These are phyloP conservation scores for Rhizophora mangle DNA, from an alignment of 345 rosid species.

Conservation along the genomic window DNA sequence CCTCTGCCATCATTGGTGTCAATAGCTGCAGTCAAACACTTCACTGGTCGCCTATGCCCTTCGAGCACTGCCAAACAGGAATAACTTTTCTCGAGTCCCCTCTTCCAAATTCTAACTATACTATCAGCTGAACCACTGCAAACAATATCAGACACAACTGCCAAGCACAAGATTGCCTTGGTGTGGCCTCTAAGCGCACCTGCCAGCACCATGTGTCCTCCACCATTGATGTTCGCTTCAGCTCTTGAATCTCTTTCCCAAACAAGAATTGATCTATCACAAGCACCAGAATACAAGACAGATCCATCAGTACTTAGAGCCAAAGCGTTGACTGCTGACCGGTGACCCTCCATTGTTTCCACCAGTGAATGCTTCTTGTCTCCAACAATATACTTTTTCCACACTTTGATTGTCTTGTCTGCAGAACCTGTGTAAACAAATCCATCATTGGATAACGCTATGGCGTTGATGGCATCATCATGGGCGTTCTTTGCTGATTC, in stretches of 20 bases:
- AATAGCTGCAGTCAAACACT: slow-evolving; percentile 48
- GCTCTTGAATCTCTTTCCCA: slow-evolving; percentile 45
- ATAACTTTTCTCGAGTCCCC: slow-evolving; percentile 38
- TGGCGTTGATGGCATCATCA: slow-evolving; percentile 68
- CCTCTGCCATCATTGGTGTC: slow-evolving; percentile 14
- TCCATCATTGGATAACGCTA: slow-evolving; percentile 51
- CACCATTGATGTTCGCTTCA: neutral
- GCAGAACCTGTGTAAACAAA: slow-evolving; percentile 68
- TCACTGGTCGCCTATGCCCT: slow-evolving; percentile 65
- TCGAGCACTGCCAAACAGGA: slow-evolving; percentile 55
- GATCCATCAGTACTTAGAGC: slow-evolving; percentile 57
- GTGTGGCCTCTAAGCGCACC: slow-evolving; percentile 80
- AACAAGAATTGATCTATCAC: slow-evolving; percentile 69
- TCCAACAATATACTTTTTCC: slow-evolving; percentile 35
- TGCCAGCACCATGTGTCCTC: slow-evolving; percentile 37
- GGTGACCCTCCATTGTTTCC: slow-evolving; percentile 53
- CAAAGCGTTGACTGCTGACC: slow-evolving; percentile 64
- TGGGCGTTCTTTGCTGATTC: slow-evolving; percentile 61
- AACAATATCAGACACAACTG: slow-evolving; percentile 44
- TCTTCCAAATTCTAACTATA: slow-evolving; percentile 63
- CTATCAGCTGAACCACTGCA: slow-evolving; percentile 72
- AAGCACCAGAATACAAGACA: slow-evolving; percentile 71
- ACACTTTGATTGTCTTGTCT: slow-evolving; percentile 62
- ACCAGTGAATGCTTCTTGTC: slow-evolving; percentile 40
- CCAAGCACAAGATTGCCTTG: slow-evolving; percentile 63